Evolutionary conservation across 1,284 basidiomycete species (phyloP).

Genomic region (Polyporus tsugae): DNA sequence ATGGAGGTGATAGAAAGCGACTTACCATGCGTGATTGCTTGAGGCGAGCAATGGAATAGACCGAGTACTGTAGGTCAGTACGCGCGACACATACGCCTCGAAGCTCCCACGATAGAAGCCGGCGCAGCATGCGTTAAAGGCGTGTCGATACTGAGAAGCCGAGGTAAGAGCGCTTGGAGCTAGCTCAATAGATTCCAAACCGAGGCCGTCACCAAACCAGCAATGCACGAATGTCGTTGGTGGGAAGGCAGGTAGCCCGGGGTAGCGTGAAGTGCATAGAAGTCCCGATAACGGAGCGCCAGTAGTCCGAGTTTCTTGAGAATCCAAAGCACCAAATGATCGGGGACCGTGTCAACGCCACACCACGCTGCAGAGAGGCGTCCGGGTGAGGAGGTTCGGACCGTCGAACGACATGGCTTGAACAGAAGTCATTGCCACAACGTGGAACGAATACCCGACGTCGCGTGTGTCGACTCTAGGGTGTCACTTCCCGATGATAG

Average conservation of each 20-base stretch:
- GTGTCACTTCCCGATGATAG: conserved; percentile 14
- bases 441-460: neutral
- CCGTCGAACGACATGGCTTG: conserved; percentile 7
- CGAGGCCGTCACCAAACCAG: conserved; percentile 4
- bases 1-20: conserved; percentile 14
- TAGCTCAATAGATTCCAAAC: conserved; percentile 5
- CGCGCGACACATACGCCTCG: conserved; percentile 12
- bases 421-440: conserved; percentile 8
- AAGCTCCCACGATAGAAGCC: conserved; percentile 22
- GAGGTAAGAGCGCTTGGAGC: neutral
- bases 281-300: conserved; percentile 14
- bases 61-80: conserved; percentile 10
- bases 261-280: conserved; percentile 4
- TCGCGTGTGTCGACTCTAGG: neutral
- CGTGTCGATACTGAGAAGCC: conserved; percentile 13
- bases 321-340: neutral
- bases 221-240: neutral
- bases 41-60: conserved; percentile 6
- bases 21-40: conserved; percentile 10
- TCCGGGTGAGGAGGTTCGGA: conserved; percentile 7
- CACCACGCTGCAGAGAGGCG: conserved; percentile 11
- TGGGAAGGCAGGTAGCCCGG: conserved; percentile 1
- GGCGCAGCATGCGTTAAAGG: conserved; percentile 5
- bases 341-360: conserved; percentile 8
- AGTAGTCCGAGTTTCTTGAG: conserved; percentile 3